Percentiles rank a stretch among this genome's conserved stretches.
Conservation (phyloP, 164 flowering plant genomes). For the Piper longum region DNA sequence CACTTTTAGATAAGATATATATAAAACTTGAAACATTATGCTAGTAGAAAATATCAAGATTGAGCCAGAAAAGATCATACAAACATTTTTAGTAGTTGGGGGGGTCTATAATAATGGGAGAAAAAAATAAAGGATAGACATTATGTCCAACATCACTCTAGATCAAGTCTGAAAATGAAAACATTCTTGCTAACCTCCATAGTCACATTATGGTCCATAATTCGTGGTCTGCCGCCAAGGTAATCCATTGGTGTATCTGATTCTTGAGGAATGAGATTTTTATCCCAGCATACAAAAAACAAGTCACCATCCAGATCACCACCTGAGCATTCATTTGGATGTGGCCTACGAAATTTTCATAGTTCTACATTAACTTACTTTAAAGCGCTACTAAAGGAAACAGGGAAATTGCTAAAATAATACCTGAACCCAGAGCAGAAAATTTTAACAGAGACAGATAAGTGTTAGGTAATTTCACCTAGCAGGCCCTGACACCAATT, state of each 20-base stretch:
- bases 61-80: too few species aligned
- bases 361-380: not conserved
- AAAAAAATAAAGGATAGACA: too few species aligned
- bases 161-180: too few species aligned
- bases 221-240: constrained; percentile 52
- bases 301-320: constrained; percentile 97
- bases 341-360: constrained; percentile 48
- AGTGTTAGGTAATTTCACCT: too few species aligned
- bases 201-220: constrained; percentile 89
- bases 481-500: too few species aligned
- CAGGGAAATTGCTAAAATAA: not conserved
- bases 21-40: not conserved
- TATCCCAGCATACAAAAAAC: constrained; percentile 76
- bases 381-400: not conserved
- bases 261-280: constrained; percentile 48
- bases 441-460: too few species aligned
- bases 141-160: too few species aligned
- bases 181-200: constrained; percentile 37
- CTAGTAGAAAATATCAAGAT: too few species aligned
- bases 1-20: too few species aligned
- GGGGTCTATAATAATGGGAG: too few species aligned
- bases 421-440: too few species aligned
- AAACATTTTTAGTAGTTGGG: too few species aligned
- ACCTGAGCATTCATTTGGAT: constrained; percentile 98
- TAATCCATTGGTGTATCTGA: constrained; percentile 83